Conservation (phyloP, 2,329 filamentous ascomycete species). For the Talaromyces rugulosus region DNA sequence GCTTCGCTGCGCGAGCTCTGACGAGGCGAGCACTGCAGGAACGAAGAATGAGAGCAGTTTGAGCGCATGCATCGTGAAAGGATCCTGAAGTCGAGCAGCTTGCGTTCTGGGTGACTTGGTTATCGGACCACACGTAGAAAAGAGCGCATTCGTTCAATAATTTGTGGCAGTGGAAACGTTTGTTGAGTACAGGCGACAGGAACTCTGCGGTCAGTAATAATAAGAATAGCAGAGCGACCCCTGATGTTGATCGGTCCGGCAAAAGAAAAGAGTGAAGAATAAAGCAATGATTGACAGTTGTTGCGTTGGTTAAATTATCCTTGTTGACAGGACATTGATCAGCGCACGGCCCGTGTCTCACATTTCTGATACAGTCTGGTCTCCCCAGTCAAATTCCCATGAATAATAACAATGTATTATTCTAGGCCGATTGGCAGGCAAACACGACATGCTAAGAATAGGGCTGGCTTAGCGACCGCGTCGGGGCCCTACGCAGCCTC, state of each 20-base stretch:
- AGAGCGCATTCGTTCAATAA: neutral
- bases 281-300: neutral
- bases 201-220: neutral
- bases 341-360: conserved; percentile 1
- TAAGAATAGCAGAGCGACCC: neutral
- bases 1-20: conserved; percentile 22
- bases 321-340: neutral
- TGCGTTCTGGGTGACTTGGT: neutral
- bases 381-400: neutral
- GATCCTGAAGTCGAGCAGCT: neutral
- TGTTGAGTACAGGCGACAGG: neutral
- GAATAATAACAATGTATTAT: neutral
- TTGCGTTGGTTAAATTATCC: neutral
- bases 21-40: conserved; percentile 22
- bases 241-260: neutral
- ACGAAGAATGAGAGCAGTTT: conserved; percentile 27
- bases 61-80: conserved; percentile 24
- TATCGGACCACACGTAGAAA: neutral
- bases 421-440: neutral
- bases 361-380: neutral
- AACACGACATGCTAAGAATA: neutral
- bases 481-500: neutral
- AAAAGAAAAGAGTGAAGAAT: neutral
- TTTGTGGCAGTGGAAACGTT: neutral
- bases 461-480: neutral